These are phyloP conservation scores for Lumnitzera littorea DNA, from an alignment of 345 rosid species.

Conservation along the genomic window DNA sequence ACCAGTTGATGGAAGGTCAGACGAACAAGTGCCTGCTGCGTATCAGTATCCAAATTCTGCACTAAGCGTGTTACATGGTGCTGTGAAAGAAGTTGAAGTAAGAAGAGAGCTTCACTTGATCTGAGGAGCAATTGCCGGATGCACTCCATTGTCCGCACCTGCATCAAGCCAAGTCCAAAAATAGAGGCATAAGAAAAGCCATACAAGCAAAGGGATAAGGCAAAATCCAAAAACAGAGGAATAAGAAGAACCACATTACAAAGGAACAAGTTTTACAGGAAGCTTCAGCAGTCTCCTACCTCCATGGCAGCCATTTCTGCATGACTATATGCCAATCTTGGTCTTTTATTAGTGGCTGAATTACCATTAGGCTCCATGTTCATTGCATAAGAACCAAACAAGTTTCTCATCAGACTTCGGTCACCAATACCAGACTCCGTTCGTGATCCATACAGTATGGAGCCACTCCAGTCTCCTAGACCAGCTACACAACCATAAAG, in stretches of 20 bases:
- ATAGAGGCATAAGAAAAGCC: not conserved
- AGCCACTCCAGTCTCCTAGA: constrained; percentile 81
- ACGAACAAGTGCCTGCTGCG: constrained; percentile 55
- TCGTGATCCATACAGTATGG: constrained; percentile 75
- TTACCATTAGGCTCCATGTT: constrained; percentile 53
- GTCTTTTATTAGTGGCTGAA: constrained; percentile 72
- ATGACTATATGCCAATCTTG: constrained; percentile 70
- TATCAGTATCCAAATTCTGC: constrained; percentile 69
- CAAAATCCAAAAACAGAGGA: not conserved
- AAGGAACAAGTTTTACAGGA: not conserved
- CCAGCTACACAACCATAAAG: constrained; percentile 94
- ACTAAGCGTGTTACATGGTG: constrained; percentile 78
- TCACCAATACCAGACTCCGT: constrained; percentile 62
- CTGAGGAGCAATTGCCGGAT: constrained; percentile 91
- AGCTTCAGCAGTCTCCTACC: constrained; percentile 26
- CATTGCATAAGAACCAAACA: constrained; percentile 59
- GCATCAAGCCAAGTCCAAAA: constrained; percentile 5
- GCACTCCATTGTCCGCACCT: constrained; percentile 98
- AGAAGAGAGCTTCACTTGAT: constrained; percentile 93
- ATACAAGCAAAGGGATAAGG: constrained; percentile 7
- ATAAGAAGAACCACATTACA: constrained; percentile 5
- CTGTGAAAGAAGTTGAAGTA: constrained; percentile 85
- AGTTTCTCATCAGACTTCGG: constrained; percentile 63
- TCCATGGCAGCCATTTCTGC: constrained; percentile 93
- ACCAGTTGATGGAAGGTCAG: constrained; percentile 90